Base-by-base conservation (phyloP, 1,139 yeast species). In the Saccharomyces pastorianus region DNA sequence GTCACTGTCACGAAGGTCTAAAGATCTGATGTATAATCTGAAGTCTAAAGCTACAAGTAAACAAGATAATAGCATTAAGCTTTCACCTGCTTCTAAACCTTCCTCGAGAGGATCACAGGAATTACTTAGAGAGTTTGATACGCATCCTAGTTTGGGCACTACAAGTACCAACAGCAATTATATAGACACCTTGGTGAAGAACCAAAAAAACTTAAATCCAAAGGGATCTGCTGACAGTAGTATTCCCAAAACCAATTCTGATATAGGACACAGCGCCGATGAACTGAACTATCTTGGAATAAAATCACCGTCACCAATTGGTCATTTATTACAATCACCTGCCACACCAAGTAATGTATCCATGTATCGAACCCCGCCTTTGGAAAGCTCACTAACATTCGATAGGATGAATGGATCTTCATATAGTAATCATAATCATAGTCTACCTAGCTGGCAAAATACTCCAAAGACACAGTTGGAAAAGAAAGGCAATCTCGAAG, bases 1-100 rank as follows among this genome's bases (percentile, higher is more conserved):
- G 29, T 52, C 55, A 6, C 27, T 52, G 17, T 52, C 55, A 38
- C 34, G 47, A 31, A 46, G 47, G 8, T 50, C 55, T 7, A 50
- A 34, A 29, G 50, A 50, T 14, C 2, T 52, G 17, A 52, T 52
- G 26, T 46, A 46, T 6, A 50, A 52, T 31, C 29, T 52, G 9
- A 52, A 52, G 31, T 20, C 51, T 1, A 51, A 47, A 27, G 47
- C 51, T 3, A 44, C 32, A 25, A 11, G 26, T 28, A 23, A 41
- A 44, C 17, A 46, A 20, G 41, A 52, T 48, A 27, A 13, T 31
- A n/a, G 11, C 25, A 23, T 7, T 17, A 23, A n/a, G 17, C 44
- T 31, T 38, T 56, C 59, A 9, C 58, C n/a, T 1, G 8, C 25
- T 1, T 11, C 51, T 6, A 52, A 52, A 38, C 31, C n/a, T 13